Percentiles rank a stretch among this genome's conserved stretches.
phyloP scores from a whole-genome alignment of 768 basidiomycete genomes.

The Collybiopsis luxurians region DNA sequence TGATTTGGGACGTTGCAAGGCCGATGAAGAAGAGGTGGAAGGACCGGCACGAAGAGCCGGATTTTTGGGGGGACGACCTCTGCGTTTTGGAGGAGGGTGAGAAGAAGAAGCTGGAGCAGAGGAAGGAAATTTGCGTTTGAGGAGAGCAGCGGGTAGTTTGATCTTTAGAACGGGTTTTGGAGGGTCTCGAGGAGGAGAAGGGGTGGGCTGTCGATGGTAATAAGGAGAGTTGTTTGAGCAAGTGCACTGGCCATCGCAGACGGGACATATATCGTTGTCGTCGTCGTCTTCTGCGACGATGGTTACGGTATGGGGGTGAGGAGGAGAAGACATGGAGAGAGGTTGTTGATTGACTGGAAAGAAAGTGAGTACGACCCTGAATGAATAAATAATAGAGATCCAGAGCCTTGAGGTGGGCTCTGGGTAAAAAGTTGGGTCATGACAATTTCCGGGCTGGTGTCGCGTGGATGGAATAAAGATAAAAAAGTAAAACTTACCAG shows the following conservation, averaged over 20 bases:
- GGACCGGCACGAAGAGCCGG: conserved; percentile 28
- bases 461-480: conserved; percentile 10
- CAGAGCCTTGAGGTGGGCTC: conserved; percentile 7
- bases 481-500: conserved; percentile 26
- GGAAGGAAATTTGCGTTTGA: conserved; percentile 37
- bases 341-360: conserved; percentile 42
- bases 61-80: conserved; percentile 57
- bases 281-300: conserved; percentile 53
- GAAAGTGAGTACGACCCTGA: conserved; percentile 8
- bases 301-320: conserved; percentile 68
- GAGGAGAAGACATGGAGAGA: conserved; percentile 64
- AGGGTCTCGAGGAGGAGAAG: conserved; percentile 24
- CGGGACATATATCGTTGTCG: conserved; percentile 85
- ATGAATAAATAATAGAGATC: conserved; percentile 11
- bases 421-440: conserved; percentile 11
- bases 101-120: conserved; percentile 13
- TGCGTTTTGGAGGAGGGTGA: conserved; percentile 38
- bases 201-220: conserved; percentile 32
- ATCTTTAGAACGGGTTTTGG: conserved; percentile 59
- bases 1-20: conserved; percentile 16
- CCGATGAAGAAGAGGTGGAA: conserved; percentile 3
- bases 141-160: conserved; percentile 63
- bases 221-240: conserved; percentile 55
- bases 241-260: conserved; percentile 89
- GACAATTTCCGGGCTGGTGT: conserved; percentile 10